phyloP scores from a whole-genome alignment of 441 rosid species.

The Populus hybrid region DNA sequence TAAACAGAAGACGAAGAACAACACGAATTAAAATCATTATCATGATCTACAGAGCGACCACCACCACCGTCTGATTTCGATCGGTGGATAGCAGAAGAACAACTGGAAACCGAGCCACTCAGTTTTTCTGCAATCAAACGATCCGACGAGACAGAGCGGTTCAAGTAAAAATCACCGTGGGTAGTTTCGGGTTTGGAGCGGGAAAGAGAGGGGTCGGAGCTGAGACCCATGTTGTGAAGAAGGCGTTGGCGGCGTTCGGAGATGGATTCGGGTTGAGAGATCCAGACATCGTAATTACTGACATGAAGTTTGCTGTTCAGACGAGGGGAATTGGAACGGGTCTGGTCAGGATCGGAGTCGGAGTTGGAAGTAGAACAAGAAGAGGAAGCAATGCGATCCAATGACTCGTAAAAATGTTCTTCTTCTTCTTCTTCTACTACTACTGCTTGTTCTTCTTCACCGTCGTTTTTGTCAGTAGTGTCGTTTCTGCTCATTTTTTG shows the following conservation, averaged over 20 bases:
- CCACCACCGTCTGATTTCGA: conserved; percentile 59
- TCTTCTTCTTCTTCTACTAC: conserved; percentile 43
- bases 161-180: conserved; percentile 25
- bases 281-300: conserved; percentile 75
- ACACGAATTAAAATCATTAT: conserved; percentile 23
- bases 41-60: conserved; percentile 11
- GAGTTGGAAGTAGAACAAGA: conserved; percentile 58
- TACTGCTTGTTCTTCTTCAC: conserved; percentile 32
- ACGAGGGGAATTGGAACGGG: conserved; percentile 41
- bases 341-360: conserved; percentile 37
- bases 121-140: conserved; percentile 32
- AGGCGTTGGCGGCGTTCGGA: conserved; percentile 78
- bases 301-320: conserved; percentile 13
- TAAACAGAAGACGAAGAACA: conserved; percentile 31
- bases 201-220: conserved; percentile 45
- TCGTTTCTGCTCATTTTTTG: conserved; percentile 36
- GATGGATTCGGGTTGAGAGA: conserved; percentile 78
- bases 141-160: conserved; percentile 52
- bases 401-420: conserved; percentile 85
- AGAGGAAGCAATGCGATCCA: conserved; percentile 84
- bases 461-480: conserved; percentile 36
- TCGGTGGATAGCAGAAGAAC: conserved; percentile 35
- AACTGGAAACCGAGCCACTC: conserved; percentile 19
- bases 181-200: conserved; percentile 36
- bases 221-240: conserved; percentile 69